Percentiles rank a stretch among this genome's conserved stretches.
These are phyloP conservation scores for Rhodamnia argentea DNA, from an alignment of 345 rosid genomes.

Conservation along the genomic window DNA sequence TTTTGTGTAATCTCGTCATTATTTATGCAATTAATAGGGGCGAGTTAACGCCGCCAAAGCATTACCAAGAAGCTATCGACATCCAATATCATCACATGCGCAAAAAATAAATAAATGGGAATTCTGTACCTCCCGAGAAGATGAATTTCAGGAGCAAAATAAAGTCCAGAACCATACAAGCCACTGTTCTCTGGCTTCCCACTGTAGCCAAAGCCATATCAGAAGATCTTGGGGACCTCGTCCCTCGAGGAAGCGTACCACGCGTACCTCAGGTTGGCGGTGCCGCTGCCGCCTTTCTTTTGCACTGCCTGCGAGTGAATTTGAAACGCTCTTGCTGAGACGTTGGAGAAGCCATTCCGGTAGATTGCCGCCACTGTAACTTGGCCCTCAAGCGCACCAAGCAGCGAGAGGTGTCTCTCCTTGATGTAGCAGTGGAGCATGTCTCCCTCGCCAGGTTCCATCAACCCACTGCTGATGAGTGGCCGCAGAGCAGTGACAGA, in stretches of 20 bases:
- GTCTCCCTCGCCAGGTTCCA: slow-evolving; percentile 40
- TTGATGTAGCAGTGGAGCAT: slow-evolving; percentile 31
- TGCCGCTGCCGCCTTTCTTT: slow-evolving; percentile 32
- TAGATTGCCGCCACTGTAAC: slow-evolving; percentile 32
- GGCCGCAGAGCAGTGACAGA: not conserved
- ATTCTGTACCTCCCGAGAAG: slow-evolving; percentile 50
- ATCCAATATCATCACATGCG: not conserved
- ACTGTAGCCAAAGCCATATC: slow-evolving; percentile 39
- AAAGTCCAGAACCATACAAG: slow-evolving; percentile 49
- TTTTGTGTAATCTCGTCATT: too few relatives aligned
- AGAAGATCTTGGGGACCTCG: slow-evolving; percentile 29
- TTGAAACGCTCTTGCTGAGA: slow-evolving; percentile 42
- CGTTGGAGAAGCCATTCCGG: slow-evolving; percentile 19
- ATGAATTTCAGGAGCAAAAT: slow-evolving; percentile 52
- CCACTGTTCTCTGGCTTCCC: slow-evolving; percentile 20
- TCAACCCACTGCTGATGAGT: slow-evolving; percentile 9
- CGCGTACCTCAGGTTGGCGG: slow-evolving; percentile 50
- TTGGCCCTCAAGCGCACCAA: slow-evolving; percentile 28
- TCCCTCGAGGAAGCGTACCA: slow-evolving; percentile 49
- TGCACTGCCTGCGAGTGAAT: slow-evolving; percentile 37
- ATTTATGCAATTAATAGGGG: too few relatives aligned
- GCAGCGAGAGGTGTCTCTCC: slow-evolving; percentile 23
- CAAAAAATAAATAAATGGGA: not conserved
- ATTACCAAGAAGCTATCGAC: too few relatives aligned
- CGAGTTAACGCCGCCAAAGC: too few relatives aligned